These are phyloP conservation scores for Oryza officinalis DNA, from an alignment of 176 grass and related monocot genomes.

Conservation along the genomic window DNA sequence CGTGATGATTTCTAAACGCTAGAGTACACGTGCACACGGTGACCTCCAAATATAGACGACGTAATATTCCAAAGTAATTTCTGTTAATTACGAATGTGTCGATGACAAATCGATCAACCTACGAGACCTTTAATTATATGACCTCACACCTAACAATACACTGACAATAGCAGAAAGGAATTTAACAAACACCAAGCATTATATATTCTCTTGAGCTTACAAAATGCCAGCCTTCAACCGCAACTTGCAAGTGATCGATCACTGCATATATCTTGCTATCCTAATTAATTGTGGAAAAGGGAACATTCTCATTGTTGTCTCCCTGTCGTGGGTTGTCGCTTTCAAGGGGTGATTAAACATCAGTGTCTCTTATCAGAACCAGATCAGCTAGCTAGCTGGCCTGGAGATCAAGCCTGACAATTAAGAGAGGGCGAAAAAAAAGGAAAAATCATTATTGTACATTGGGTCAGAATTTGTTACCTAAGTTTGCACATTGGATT, in stretches of 20 bases:
- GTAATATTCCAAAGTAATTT: not conserved
- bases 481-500: too few species aligned
- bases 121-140: not conserved
- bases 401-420: not conserved
- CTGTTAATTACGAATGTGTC: not conserved
- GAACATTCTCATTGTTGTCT: slow-evolving; percentile 9
- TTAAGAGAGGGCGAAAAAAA: not conserved
- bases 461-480: too few species aligned
- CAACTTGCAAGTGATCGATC: not conserved
- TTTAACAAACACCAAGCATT: not conserved
- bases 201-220: not conserved
- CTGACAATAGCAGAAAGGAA: not conserved
- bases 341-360: slow-evolving; percentile 10
- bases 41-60: not conserved
- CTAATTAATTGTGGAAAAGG: slow-evolving; percentile 3
- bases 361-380: not conserved
- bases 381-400: not conserved
- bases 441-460: too few species aligned
- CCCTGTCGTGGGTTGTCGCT: slow-evolving; percentile 10
- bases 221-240: not conserved
- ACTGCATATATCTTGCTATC: not conserved
- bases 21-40: not conserved
- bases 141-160: not conserved
- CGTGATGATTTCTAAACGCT: not conserved
- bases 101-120: not conserved